These are phyloP conservation scores for Nicotiana noctiflora DNA, from an alignment of 257 asterid genomes.

Conservation along the genomic window DNA sequence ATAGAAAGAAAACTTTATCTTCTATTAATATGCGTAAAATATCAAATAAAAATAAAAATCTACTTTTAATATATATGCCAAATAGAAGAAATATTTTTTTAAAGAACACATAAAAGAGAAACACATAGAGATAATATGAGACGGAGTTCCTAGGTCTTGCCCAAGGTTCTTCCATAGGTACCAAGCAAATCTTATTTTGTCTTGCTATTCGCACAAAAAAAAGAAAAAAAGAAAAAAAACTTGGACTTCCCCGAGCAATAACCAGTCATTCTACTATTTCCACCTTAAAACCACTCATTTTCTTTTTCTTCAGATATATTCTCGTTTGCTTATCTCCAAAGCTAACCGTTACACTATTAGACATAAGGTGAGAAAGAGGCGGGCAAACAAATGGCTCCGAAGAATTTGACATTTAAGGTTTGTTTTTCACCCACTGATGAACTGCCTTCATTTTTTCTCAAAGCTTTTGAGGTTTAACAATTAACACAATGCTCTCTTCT, in stretches of 20 bases:
- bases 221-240: background rate
- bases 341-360: slow-evolving; percentile 13
- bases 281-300: background rate
- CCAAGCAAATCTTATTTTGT: background rate
- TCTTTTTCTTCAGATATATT: background rate
- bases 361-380: slow-evolving; percentile 12
- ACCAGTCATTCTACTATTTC: background rate
- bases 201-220: background rate
- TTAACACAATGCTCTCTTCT: background rate
- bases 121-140: too few relatives aligned
- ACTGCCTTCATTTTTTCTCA: background rate
- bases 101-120: too few relatives aligned
- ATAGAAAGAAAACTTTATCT: too few relatives aligned
- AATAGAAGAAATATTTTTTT: too few relatives aligned
- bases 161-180: background rate
- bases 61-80: too few relatives aligned
- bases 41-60: too few relatives aligned
- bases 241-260: background rate
- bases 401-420: slow-evolving; percentile 37
- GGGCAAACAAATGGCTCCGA: slow-evolving; percentile 21
- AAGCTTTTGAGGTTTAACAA: background rate
- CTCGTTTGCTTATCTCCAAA: slow-evolving; percentile 22
- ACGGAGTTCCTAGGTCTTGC: too few relatives aligned
- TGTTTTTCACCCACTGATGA: background rate
- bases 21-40: too few relatives aligned